A percentile compares a stretch with the other conserved stretches of the same genome.
Conservation (phyloP, 2,329 filamentous ascomycete genomes). For the Neofusicoccum kwambonambiense region DNA sequence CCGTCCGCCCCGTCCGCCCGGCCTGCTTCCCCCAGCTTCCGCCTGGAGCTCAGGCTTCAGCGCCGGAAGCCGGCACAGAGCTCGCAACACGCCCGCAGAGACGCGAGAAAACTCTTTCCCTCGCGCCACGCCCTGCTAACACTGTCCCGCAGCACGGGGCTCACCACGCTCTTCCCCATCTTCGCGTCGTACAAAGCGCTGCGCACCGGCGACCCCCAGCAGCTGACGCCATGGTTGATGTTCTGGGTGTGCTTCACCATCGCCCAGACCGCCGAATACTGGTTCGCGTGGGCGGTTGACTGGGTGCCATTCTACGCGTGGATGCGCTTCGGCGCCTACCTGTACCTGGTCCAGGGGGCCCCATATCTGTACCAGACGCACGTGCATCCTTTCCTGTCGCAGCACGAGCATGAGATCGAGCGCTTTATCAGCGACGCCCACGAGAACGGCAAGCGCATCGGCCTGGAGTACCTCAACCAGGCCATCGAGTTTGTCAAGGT, state of each 20-base stretch:
- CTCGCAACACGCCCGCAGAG: too few species aligned
- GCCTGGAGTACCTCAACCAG: slow-evolving; percentile 58
- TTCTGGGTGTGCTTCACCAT: slow-evolving; percentile 95
- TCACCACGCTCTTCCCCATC: slow-evolving; percentile 89
- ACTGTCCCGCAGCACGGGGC: slow-evolving; percentile 63
- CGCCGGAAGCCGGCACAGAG: neutral
- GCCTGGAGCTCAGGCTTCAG: slow-evolving; percentile 1
- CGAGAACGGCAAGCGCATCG: slow-evolving; percentile 72
- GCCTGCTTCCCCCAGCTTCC: neutral
- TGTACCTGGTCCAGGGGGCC: slow-evolving; percentile 94
- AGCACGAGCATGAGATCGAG: slow-evolving; percentile 88
- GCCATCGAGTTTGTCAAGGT: slow-evolving; percentile 62
- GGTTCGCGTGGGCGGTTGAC: slow-evolving; percentile 79
- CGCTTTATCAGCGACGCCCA: slow-evolving; percentile 81
- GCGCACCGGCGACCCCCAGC: slow-evolving; percentile 83
- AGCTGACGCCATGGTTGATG: slow-evolving; percentile 97
- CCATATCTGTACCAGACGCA: slow-evolving; percentile 80
- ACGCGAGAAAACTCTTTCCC: neutral
- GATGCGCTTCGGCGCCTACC: slow-evolving; percentile 79
- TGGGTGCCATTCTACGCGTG: slow-evolving; percentile 96
- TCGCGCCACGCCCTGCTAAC: slow-evolving; percentile 20
- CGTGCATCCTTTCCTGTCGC: slow-evolving; percentile 81
- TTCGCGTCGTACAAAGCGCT: slow-evolving; percentile 98
- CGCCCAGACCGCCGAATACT: slow-evolving; percentile 78
- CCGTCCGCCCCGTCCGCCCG: neutral